phyloP scores from a whole-genome alignment of 164 flowering plant species.

The Amborella trichopoda region DNA sequence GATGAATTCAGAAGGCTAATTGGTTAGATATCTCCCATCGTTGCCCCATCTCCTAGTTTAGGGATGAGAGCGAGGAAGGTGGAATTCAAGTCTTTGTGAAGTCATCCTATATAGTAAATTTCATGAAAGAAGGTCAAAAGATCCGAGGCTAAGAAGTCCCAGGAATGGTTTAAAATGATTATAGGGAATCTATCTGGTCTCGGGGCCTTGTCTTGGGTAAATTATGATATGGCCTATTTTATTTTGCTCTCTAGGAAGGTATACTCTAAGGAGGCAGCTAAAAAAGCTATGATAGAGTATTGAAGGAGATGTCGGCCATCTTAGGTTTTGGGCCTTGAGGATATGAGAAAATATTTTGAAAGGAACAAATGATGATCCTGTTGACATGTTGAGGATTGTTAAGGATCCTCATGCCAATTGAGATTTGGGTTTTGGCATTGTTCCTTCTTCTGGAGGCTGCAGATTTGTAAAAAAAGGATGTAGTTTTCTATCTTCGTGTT shows the following conservation, averaged over 20 bases:
- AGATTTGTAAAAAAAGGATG: neutral
- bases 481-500: neutral
- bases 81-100: neutral
- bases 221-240: neutral
- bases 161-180: neutral
- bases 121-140: neutral
- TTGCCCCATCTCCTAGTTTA: neutral
- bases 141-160: neutral
- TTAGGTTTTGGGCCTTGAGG: neutral
- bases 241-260: neutral
- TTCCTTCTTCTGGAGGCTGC: too few relatives aligned
- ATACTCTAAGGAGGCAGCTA: neutral
- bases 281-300: neutral
- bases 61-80: neutral
- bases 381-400: neutral
- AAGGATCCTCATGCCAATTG: neutral
- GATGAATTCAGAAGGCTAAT: neutral
- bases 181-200: neutral
- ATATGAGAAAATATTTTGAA: neutral
- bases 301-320: neutral
- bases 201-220: too few relatives aligned
- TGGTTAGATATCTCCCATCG: neutral
- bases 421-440: too few relatives aligned
- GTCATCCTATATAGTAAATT: neutral
- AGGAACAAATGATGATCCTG: neutral